Conservation (phyloP, 2,329 filamentous ascomycete genomes). For the Colletotrichum musicola region DNA sequence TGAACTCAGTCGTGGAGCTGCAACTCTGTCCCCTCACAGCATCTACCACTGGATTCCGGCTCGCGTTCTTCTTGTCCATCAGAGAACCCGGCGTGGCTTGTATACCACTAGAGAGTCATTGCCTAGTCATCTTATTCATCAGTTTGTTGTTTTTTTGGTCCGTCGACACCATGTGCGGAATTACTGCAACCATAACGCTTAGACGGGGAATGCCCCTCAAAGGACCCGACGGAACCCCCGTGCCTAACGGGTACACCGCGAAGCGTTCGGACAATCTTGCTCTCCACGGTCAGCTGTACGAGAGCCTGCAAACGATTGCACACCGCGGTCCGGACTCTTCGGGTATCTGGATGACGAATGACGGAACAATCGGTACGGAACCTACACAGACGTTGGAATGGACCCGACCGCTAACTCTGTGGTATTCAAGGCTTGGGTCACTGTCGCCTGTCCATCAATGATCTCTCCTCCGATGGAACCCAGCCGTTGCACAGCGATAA, state of each 20-base stretch:
- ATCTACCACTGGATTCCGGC: too few species aligned
- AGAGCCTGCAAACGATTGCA: conserved; percentile 40
- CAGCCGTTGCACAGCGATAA: conserved; percentile 60
- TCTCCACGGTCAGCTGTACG: conserved; percentile 8
- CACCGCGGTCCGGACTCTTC: conserved; percentile 49
- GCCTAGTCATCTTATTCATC: neutral
- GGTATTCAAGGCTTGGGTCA: conserved; percentile 54
- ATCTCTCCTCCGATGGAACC: conserved; percentile 57
- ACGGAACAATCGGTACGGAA: conserved; percentile 19
- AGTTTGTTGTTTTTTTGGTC: neutral
- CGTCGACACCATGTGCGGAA: conserved; percentile 28
- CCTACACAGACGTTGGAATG: neutral
- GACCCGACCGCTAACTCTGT: neutral
- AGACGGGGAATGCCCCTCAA: neutral
- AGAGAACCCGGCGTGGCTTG: too few species aligned
- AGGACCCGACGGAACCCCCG: neutral
- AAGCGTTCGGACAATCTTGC: neutral
- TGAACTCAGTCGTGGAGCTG: neutral
- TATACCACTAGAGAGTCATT: neutral
- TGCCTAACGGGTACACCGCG: neutral
- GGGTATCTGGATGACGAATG: conserved; percentile 45
- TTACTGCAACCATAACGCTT: conserved; percentile 24
- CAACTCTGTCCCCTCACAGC: too few species aligned
- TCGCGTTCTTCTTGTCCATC: too few species aligned
- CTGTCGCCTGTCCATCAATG: conserved; percentile 64